phyloP scores from a whole-genome alignment of 257 asterid species.

The Vinca minor region DNA sequence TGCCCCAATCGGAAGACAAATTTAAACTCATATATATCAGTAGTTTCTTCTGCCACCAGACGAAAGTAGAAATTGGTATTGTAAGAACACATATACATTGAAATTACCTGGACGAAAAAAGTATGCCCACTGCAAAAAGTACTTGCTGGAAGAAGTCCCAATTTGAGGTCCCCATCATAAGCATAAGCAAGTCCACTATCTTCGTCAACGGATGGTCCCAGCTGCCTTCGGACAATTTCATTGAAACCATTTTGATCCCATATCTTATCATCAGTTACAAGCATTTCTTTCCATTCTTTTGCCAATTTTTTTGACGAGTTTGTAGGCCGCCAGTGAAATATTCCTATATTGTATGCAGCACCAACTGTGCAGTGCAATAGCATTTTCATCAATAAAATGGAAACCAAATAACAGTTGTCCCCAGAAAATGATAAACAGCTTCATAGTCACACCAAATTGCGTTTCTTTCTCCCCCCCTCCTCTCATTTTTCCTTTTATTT shows the following conservation, averaged over 20 bases:
- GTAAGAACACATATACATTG: not conserved
- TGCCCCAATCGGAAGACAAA: not conserved
- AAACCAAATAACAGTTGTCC: slow-evolving; percentile 1
- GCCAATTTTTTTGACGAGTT: slow-evolving; percentile 72
- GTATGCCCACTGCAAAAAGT: slow-evolving; percentile 98
- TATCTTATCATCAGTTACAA: slow-evolving; percentile 65
- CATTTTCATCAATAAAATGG: slow-evolving; percentile 9
- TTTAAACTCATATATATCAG: not conserved
- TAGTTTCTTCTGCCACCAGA: not conserved
- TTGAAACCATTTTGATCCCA: slow-evolving; percentile 99
- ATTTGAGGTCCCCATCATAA: slow-evolving; percentile 88
- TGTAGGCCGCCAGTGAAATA: slow-evolving; percentile 96
- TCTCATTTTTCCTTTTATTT: not conserved
- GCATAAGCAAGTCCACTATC: slow-evolving; percentile 96
- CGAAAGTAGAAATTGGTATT: not conserved
- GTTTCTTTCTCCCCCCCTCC: not conserved
- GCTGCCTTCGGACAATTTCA: slow-evolving; percentile 63
- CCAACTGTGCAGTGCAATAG: slow-evolving; percentile 44
- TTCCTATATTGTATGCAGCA: slow-evolving; percentile 88
- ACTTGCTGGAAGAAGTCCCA: slow-evolving; percentile 96
- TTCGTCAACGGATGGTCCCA: slow-evolving; percentile 94
- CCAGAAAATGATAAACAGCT: not conserved
- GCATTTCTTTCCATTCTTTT: slow-evolving; percentile 88
- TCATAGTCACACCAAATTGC: not conserved
- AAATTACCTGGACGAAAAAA: slow-evolving; percentile 83